Percentiles rank a stretch among this genome's conserved stretches.
phyloP scores from a whole-genome alignment of 345 rosid genomes.

The Turritis glabra region DNA sequence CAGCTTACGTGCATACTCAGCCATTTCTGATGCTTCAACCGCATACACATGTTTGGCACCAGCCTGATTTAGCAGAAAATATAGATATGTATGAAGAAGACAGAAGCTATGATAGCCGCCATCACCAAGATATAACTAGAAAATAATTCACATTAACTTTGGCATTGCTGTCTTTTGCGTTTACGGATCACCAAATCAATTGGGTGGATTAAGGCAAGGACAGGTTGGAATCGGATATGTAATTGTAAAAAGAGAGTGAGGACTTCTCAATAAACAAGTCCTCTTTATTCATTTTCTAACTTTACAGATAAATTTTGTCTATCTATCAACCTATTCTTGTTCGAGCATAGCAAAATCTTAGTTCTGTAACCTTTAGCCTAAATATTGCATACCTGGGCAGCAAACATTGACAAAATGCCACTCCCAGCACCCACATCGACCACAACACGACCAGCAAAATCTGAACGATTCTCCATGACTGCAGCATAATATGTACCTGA shows the following conservation, averaged over 20 bases:
- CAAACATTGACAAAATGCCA: conserved; percentile 95
- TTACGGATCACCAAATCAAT: not conserved
- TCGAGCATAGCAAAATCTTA: conserved; percentile 11
- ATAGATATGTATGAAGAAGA: conserved; percentile 16
- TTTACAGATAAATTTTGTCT: not conserved
- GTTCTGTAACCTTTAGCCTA: not conserved
- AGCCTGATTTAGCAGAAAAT: conserved; percentile 53
- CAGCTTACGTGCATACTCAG: conserved; percentile 92
- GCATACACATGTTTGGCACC: conserved; percentile 99
- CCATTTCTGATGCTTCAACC: conserved; percentile 99
- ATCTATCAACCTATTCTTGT: conserved; percentile 3
- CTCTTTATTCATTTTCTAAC: not conserved
- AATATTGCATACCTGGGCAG: conserved; percentile 75
- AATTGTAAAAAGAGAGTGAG: not conserved
- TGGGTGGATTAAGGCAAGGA: not conserved
- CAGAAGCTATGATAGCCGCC: not conserved
- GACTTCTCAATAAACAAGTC: not conserved
- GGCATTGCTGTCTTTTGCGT: not conserved
- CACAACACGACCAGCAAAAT: conserved; percentile 87
- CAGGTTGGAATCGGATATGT: not conserved
- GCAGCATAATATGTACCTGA: conserved; percentile 99
- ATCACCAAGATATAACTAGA: not conserved
- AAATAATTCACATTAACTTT: not conserved
- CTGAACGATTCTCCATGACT: conserved; percentile 88
- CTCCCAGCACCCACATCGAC: conserved; percentile 99